Evolutionary conservation across 495 filamentous ascomycete species (phyloP).

Genomic region (Podospora pseudoanserina): DNA sequence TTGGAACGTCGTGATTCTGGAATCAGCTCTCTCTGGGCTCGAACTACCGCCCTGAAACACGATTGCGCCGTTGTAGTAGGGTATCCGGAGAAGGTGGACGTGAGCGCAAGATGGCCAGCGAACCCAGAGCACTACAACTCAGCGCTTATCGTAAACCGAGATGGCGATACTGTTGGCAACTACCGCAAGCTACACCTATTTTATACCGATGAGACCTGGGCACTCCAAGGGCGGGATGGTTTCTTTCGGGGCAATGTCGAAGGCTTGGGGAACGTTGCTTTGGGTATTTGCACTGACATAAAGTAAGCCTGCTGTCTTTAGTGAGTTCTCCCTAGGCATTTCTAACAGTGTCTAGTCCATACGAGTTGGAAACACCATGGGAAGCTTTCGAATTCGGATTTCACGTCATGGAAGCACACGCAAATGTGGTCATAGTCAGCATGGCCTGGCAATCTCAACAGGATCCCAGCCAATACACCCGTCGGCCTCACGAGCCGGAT

Average conservation of each 20-base stretch:
- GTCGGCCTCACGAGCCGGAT: slow-evolving; percentile 58
- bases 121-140: slow-evolving; percentile 74
- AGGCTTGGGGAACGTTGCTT: slow-evolving; percentile 56
- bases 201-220: slow-evolving; percentile 63
- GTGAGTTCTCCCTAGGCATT: not conserved
- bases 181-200: slow-evolving; percentile 90
- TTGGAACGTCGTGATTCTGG: slow-evolving; percentile 75
- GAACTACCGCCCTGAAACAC: slow-evolving; percentile 64
- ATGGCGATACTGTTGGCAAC: slow-evolving; percentile 69
- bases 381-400: slow-evolving; percentile 81
- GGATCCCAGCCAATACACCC: slow-evolving; percentile 43
- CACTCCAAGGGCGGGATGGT: slow-evolving; percentile 63
- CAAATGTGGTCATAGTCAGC: slow-evolving; percentile 71
- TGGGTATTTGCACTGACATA: slow-evolving; percentile 80
- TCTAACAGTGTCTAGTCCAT: slow-evolving; percentile 47
- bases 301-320: slow-evolving; percentile 43
- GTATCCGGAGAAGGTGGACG: slow-evolving; percentile 72
- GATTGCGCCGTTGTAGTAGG: slow-evolving; percentile 81
- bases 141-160: slow-evolving; percentile 66
- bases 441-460: slow-evolving; percentile 84
- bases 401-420: slow-evolving; percentile 59
- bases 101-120: slow-evolving; percentile 43
- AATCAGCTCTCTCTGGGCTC: slow-evolving; percentile 76
- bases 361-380: slow-evolving; percentile 74
- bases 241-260: slow-evolving; percentile 55